These are phyloP conservation scores for Stevia rebaudiana DNA, from an alignment of 140 eudicot species.

Conservation along the genomic window DNA sequence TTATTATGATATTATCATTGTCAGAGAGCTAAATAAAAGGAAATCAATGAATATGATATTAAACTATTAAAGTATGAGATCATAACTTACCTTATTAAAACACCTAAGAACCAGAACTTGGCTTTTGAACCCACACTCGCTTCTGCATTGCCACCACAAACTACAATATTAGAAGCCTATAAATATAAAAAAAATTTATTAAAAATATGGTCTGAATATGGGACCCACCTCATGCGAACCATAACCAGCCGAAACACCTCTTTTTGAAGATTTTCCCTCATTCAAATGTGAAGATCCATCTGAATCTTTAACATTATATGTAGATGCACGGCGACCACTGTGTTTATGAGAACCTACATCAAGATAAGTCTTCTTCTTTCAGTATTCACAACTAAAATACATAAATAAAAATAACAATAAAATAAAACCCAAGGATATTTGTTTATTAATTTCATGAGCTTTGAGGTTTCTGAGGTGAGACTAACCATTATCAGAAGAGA, in stretches of 20 bases:
- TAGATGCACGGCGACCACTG: conserved; percentile 56
- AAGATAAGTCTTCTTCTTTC: background rate
- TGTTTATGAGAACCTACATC: conserved; percentile 54
- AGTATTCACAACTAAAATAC: conserved; percentile 1
- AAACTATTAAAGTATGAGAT: background rate
- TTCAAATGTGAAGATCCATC: conserved; percentile 40
- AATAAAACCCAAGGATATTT: conserved; percentile 1
- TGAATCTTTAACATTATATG: conserved; percentile 43
- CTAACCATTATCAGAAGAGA: conserved; percentile 63
- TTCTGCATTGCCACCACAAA: conserved; percentile 45
- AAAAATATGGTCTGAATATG: background rate
- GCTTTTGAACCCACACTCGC: conserved; percentile 96
- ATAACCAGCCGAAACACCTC: conserved; percentile 56
- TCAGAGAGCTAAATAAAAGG: background rate
- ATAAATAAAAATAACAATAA: background rate
- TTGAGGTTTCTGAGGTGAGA: conserved; percentile 9
- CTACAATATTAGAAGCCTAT: conserved; percentile 1
- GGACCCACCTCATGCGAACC: conserved; percentile 59
- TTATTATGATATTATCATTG: no score
- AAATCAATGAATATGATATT: background rate
- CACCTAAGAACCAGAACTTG: conserved; percentile 74
- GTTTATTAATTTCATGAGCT: background rate
- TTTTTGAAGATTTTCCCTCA: conserved; percentile 58
- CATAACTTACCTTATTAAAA: conserved; percentile 42
- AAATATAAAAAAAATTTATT: background rate